Percentiles rank a stretch among this genome's conserved stretches.
phyloP scores from a whole-genome alignment of 2,329 filamentous ascomycete species.

The Xylaria sp. region DNA sequence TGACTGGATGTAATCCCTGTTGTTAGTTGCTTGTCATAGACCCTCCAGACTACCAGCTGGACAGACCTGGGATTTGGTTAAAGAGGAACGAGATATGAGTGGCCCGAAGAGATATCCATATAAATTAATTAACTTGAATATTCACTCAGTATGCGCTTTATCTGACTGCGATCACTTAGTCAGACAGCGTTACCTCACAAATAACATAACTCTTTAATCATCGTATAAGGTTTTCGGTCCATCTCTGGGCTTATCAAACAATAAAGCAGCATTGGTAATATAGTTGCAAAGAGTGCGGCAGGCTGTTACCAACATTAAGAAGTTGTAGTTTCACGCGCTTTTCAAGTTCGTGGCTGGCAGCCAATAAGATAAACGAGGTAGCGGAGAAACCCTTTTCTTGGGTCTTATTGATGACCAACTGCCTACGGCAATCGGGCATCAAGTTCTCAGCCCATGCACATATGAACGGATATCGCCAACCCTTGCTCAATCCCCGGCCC shows the following conservation, averaged over 20 bases:
- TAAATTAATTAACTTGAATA: no score
- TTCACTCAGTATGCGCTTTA: no score
- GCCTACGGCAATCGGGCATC: neutral
- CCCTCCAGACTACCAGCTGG: neutral
- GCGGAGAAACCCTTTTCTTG: neutral
- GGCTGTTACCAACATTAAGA: neutral
- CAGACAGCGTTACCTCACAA: no score
- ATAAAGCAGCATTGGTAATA: neutral
- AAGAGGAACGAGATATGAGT: neutral
- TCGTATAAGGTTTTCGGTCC: no score
- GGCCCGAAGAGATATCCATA: neutral
- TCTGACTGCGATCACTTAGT: no score
- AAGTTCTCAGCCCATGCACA: neutral
- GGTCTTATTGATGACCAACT: neutral
- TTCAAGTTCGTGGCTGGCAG: neutral
- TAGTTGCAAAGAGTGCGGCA: neutral
- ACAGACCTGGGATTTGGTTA: neutral
- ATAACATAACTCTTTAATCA: no score
- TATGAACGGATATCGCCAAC: neutral
- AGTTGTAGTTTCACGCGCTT: neutral
- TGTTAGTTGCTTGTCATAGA: neutral
- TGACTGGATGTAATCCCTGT: neutral
- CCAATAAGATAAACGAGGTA: conserved; percentile 10
- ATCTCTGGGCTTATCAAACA: no score
- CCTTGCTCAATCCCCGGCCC: conserved; percentile 2